Conservation (phyloP, 768 basidiomycete genomes). For the Trametes coccinea region DNA sequence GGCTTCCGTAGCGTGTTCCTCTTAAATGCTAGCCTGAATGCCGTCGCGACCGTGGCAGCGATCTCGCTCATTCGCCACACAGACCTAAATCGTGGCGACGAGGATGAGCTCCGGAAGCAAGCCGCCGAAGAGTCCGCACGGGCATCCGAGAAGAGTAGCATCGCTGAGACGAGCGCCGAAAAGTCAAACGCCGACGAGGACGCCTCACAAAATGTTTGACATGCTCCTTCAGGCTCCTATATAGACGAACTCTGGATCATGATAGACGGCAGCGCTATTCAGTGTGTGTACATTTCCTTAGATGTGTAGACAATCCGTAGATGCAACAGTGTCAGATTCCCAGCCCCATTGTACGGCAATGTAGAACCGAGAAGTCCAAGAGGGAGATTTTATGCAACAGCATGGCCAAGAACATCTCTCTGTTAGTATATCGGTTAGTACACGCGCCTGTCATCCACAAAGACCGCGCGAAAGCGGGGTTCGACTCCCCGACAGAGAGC, state of each 20-base stretch:
- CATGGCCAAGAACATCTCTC: background rate
- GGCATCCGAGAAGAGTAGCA: constrained; percentile 19
- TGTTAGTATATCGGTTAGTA: constrained; percentile 6
- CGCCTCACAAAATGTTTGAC: constrained; percentile 3
- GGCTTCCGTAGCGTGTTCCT: constrained; percentile 65
- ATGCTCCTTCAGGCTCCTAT: background rate
- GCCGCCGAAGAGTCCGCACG: constrained; percentile 29
- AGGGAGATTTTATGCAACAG: too few relatives aligned
- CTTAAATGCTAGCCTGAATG: constrained; percentile 56
- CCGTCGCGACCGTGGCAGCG: constrained; percentile 53
- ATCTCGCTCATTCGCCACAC: constrained; percentile 62
- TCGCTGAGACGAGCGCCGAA: background rate
- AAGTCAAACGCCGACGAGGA: background rate
- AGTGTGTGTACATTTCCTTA: too few relatives aligned
- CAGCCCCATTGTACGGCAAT: too few relatives aligned
- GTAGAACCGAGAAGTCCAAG: too few relatives aligned
- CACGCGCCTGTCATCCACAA: background rate
- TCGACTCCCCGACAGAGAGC: constrained; percentile 34
- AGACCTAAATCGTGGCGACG: constrained; percentile 59
- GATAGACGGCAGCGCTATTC: too few relatives aligned
- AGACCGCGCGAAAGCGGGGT: constrained; percentile 36
- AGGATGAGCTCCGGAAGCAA: constrained; percentile 47
- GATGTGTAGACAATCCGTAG: too few relatives aligned
- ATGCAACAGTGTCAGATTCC: too few relatives aligned
- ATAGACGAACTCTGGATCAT: background rate